Conservation (phyloP, 2,329 filamentous ascomycete species). For the Aspergillus sp. region DNA sequence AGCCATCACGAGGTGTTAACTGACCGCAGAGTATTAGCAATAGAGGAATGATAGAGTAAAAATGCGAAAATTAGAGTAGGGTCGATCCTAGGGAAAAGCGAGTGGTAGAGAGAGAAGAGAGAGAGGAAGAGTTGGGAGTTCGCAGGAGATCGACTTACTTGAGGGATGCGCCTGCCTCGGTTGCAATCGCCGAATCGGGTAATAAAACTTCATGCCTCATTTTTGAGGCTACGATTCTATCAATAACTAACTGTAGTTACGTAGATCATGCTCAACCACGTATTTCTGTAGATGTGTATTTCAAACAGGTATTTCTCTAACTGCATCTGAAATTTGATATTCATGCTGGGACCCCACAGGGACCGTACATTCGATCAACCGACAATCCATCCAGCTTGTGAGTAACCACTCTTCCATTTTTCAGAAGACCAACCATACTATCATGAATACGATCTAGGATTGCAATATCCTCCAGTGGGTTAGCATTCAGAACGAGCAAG, state of each 20-base stretch:
- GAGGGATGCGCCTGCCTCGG: conserved; percentile 3
- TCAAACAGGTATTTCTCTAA: no score
- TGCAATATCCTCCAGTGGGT: conserved; percentile 49
- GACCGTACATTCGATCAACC: conserved; percentile 3
- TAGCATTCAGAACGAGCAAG: conserved; percentile 44
- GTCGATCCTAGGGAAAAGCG: conserved; percentile 4
- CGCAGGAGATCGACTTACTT: conserved; percentile 4
- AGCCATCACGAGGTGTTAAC: conserved; percentile 23
- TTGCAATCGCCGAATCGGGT: conserved; percentile 2
- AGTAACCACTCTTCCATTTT: conserved; percentile 45
- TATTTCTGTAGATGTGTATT: no score
- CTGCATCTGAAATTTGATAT: no score
- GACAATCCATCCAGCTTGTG: background rate
- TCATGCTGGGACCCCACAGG: background rate
- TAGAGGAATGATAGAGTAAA: conserved; percentile 3
- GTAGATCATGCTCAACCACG: no score
- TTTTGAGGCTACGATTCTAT: no score
- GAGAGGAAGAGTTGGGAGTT: conserved; percentile 11
- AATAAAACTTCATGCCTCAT: background rate
- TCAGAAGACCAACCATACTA: conserved; percentile 46
- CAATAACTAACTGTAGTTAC: background rate
- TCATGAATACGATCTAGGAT: conserved; percentile 43
- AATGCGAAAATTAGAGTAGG: no score
- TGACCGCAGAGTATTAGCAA: conserved; percentile 1
- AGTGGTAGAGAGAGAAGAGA: conserved; percentile 7